Evolutionary conservation across 805 yeast genomes (phyloP).

Genomic region (Peterozyma xylosa): DNA sequence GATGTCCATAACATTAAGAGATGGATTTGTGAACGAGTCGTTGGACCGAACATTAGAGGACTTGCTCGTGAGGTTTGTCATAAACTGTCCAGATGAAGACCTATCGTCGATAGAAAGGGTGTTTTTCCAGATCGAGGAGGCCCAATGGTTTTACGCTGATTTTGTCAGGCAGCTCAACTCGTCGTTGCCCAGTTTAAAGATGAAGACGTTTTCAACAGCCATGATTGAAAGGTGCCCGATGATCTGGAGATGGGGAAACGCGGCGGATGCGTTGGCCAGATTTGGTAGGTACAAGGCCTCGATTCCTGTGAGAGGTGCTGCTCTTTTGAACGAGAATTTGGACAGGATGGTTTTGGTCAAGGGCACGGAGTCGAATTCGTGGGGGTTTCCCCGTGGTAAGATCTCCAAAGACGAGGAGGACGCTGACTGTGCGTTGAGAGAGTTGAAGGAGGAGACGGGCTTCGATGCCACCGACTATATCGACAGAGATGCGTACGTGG

Average conservation of each 20-base stretch:
- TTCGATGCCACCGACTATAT: slow-evolving; percentile 69
- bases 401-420: slow-evolving; percentile 91
- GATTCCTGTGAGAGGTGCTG: slow-evolving; percentile 96
- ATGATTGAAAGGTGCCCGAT: slow-evolving; percentile 66
- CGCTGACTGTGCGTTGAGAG: slow-evolving; percentile 83
- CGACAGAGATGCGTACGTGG: slow-evolving; percentile 66
- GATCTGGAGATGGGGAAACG: slow-evolving; percentile 80
- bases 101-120: slow-evolving; percentile 74
- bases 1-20: slow-evolving; percentile 28
- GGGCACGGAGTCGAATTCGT: slow-evolving; percentile 70
- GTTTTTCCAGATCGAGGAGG: slow-evolving; percentile 93
- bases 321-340: slow-evolving; percentile 65
- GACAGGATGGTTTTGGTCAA: slow-evolving; percentile 72
- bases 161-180: slow-evolving; percentile 70
- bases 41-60: slow-evolving; percentile 77
- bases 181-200: slow-evolving; percentile 64
- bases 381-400: slow-evolving; percentile 98
- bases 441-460: slow-evolving; percentile 90
- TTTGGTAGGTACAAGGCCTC: slow-evolving; percentile 82
- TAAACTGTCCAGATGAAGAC: slow-evolving; percentile 91
- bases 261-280: slow-evolving; percentile 67
- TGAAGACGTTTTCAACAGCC: slow-evolving; percentile 66
- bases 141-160: slow-evolving; percentile 96
- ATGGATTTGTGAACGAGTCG: slow-evolving; percentile 52
- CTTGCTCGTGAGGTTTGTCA: slow-evolving; percentile 78